Conservation (phyloP, 192 early-diverging fungal species). For the Rhizophagus clarus region DNA sequence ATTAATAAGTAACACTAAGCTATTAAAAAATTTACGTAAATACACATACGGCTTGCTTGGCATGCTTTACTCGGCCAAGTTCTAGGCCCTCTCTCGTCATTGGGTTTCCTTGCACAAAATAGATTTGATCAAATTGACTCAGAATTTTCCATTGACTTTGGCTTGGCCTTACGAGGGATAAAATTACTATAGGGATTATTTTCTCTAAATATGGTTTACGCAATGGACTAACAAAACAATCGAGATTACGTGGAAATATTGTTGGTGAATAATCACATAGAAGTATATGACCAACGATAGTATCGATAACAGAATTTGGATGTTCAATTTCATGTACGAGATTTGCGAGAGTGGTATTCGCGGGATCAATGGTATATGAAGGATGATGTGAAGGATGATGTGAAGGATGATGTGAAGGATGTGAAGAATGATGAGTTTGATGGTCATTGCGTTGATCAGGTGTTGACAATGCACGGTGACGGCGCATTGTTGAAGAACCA, state of each 20-base stretch:
- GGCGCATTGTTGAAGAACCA: conserved; percentile 7
- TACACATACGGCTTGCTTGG: conserved; percentile 20
- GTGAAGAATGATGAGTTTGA: not conserved
- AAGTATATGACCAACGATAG: conserved; percentile 22
- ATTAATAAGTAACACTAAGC: not conserved
- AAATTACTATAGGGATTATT: conserved; percentile 28
- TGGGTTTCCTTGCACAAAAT: conserved; percentile 32
- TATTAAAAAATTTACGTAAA: not conserved
- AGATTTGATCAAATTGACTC: conserved; percentile 31
- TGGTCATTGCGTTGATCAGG: not conserved
- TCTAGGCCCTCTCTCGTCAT: conserved; percentile 34
- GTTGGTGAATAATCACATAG: conserved; percentile 28
- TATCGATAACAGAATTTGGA: conserved; percentile 7
- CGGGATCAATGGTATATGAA: not conserved
- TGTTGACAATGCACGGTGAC: conserved; percentile 33
- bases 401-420: not conserved
- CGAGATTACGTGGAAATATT: conserved; percentile 29
- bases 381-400: not conserved
- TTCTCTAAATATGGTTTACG: conserved; percentile 27
- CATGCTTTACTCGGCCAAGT: conserved; percentile 17
- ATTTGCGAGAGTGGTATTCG: not conserved
- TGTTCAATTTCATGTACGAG: not conserved
- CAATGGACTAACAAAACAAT: conserved; percentile 34
- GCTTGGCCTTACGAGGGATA: conserved; percentile 21
- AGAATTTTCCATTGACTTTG: conserved; percentile 28